phyloP scores from a whole-genome alignment of 2,329 filamentous ascomycete species.

The Scopulariopsis brevicaulis region DNA sequence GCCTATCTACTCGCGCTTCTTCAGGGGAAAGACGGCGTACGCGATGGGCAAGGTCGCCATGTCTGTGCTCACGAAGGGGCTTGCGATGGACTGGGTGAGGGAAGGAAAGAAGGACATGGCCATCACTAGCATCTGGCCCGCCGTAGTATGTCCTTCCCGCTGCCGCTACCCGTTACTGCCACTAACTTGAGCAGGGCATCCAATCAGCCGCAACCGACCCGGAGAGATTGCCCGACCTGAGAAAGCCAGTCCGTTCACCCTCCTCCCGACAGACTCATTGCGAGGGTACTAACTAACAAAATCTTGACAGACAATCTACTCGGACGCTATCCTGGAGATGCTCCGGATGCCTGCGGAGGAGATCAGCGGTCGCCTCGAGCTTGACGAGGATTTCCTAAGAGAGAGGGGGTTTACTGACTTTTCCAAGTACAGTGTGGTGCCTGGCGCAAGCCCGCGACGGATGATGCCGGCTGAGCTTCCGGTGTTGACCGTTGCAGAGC shows the following conservation, averaged over 20 bases:
- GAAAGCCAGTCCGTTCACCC: not conserved
- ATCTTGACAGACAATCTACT: constrained; percentile 49
- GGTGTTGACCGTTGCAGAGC: constrained; percentile 60
- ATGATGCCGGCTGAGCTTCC: constrained; percentile 70
- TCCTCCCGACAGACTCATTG: not conserved
- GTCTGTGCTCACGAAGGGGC: constrained; percentile 69
- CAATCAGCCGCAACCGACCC: constrained; percentile 59
- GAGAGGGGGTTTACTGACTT: constrained; percentile 58
- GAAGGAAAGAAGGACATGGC: constrained; percentile 58
- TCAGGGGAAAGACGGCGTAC: constrained; percentile 77
- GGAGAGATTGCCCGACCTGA: constrained; percentile 16
- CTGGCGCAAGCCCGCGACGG: constrained; percentile 50
- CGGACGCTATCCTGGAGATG: constrained; percentile 67
- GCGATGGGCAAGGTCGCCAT: constrained; percentile 71
- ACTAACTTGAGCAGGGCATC: constrained; percentile 35
- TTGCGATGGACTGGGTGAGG: constrained; percentile 70
- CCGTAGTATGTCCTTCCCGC: constrained; percentile 39
- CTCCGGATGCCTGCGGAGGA: constrained; percentile 42
- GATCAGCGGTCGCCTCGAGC: constrained; percentile 61
- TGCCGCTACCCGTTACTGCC: not conserved
- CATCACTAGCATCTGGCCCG: constrained; percentile 75
- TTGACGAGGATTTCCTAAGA: constrained; percentile 75
- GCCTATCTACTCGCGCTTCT: constrained; percentile 77
- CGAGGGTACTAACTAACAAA: not conserved
- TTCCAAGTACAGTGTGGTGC: constrained; percentile 57